These are phyloP conservation scores for Spinellus fusiger DNA, from an alignment of 192 early-diverging fungal species.

Conservation along the genomic window DNA sequence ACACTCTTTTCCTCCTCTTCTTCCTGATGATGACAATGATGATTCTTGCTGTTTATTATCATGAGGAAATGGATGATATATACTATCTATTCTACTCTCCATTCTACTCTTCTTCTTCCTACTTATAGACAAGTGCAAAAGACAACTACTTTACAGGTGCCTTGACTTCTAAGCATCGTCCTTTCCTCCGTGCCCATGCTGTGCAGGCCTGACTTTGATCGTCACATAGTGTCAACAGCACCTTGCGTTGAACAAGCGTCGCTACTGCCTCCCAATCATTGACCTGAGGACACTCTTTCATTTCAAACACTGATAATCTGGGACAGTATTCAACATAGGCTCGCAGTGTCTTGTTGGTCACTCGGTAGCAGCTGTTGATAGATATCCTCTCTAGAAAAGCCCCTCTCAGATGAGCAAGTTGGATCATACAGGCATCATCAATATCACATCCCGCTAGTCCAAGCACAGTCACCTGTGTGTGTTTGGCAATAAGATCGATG, in stretches of 20 bases:
- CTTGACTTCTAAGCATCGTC: conserved; percentile 33
- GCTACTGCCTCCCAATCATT: conserved; percentile 44
- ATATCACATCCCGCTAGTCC: conserved; percentile 48
- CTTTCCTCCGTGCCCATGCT: conserved; percentile 34
- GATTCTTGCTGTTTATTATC: background rate
- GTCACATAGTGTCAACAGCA: conserved; percentile 41
- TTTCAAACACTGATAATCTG: conserved; percentile 42
- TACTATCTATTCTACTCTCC: background rate
- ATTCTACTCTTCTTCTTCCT: background rate
- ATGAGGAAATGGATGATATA: background rate
- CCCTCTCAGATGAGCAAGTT: conserved; percentile 30
- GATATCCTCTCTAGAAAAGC: conserved; percentile 39
- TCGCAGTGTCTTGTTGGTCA: conserved; percentile 37
- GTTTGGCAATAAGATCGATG: conserved; percentile 41
- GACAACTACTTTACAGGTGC: conserved; percentile 33
- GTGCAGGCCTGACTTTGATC: conserved; percentile 34
- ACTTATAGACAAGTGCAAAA: background rate
- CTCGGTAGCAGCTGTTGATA: conserved; percentile 36
- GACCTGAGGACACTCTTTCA: conserved; percentile 44
- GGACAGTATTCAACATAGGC: conserved; percentile 42
- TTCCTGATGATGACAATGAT: background rate
- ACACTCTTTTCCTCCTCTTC: too few species aligned
- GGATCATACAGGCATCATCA: conserved; percentile 39
- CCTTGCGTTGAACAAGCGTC: conserved; percentile 36
- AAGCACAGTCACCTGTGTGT: conserved; percentile 35